Conservation (phyloP, 1,284 basidiomycete species). For the Coriolopsis trogii region DNA sequence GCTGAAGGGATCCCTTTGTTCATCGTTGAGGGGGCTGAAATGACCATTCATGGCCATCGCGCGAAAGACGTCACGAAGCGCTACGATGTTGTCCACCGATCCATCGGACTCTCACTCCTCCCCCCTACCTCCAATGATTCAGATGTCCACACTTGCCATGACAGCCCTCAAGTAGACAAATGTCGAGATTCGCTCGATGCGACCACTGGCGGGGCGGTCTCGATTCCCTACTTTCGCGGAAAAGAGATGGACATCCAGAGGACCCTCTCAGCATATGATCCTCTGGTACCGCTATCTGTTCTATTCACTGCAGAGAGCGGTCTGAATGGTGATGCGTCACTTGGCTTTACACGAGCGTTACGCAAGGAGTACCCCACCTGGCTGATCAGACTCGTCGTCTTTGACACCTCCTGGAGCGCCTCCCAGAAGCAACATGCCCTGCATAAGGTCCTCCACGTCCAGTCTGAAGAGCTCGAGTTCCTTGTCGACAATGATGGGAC, state of each 20-base stretch:
- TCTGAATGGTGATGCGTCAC: conserved; percentile 4
- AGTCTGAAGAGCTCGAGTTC: conserved; percentile 11
- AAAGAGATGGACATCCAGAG: conserved; percentile 12
- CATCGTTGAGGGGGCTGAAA: conserved; percentile 17
- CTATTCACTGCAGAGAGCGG: conserved; percentile 5
- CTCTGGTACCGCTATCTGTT: neutral
- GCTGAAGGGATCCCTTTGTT: conserved; percentile 17
- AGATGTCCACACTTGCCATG: no score
- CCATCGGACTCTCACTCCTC: neutral
- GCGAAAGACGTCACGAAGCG: conserved; percentile 7
- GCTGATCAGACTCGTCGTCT: conserved; percentile 7
- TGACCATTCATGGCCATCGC: conserved; percentile 18
- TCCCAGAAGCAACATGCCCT: neutral
- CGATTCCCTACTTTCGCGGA: conserved; percentile 6
- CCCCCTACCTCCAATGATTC: no score
- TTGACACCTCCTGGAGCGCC: neutral
- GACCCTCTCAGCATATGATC: neutral
- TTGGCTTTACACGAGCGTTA: conserved; percentile 11
- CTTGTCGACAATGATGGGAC: conserved; percentile 10
- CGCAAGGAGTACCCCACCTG: conserved; percentile 15
- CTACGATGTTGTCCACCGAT: conserved; percentile 18
- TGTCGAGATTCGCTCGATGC: no score
- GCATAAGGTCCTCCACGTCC: neutral
- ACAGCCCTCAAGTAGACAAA: no score
- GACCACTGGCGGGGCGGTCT: neutral